These are phyloP conservation scores for Aspergillus flavus DNA, from an alignment of 2,329 filamentous ascomycete species.

Conservation along the genomic window DNA sequence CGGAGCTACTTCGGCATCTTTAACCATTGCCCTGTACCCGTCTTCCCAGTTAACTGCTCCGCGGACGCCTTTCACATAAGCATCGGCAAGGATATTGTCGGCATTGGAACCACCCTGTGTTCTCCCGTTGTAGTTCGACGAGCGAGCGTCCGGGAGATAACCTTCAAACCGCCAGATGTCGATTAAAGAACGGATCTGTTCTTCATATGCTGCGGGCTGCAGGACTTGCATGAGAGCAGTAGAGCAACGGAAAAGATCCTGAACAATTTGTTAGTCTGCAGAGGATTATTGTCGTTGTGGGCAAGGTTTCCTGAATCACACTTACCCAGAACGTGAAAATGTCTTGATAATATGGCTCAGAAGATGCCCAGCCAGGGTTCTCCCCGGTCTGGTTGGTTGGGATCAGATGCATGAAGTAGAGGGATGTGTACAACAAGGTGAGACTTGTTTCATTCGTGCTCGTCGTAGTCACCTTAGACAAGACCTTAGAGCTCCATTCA, in stretches of 20 bases:
- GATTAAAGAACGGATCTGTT: slow-evolving; percentile 67
- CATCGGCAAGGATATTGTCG: slow-evolving; percentile 73
- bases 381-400: slow-evolving; percentile 72
- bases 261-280: slow-evolving; percentile 24
- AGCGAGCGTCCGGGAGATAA: slow-evolving; percentile 67
- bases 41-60: slow-evolving; percentile 66
- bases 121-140: slow-evolving; percentile 69
- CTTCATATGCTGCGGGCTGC: slow-evolving; percentile 64
- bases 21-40: slow-evolving; percentile 65
- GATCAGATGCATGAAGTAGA: slow-evolving; percentile 71
- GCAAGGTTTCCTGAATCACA: neutral
- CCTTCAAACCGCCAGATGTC: slow-evolving; percentile 69
- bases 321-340: slow-evolving; percentile 68
- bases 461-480: slow-evolving; percentile 65
- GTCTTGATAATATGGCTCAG: slow-evolving; percentile 72
- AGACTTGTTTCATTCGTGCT: slow-evolving; percentile 60
- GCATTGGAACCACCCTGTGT: slow-evolving; percentile 71
- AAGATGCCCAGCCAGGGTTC: slow-evolving; percentile 66
- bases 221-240: slow-evolving; percentile 67
- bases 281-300: neutral
- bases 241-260: slow-evolving; percentile 64
- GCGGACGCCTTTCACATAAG: slow-evolving; percentile 66
- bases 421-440: slow-evolving; percentile 64
- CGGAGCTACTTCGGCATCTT: slow-evolving; percentile 66
- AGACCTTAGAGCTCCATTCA: slow-evolving; percentile 64